Evolutionary conservation across 192 early-diverging fungal genomes (phyloP).

Genomic region (Jimgerdemannia lactiflua): DNA sequence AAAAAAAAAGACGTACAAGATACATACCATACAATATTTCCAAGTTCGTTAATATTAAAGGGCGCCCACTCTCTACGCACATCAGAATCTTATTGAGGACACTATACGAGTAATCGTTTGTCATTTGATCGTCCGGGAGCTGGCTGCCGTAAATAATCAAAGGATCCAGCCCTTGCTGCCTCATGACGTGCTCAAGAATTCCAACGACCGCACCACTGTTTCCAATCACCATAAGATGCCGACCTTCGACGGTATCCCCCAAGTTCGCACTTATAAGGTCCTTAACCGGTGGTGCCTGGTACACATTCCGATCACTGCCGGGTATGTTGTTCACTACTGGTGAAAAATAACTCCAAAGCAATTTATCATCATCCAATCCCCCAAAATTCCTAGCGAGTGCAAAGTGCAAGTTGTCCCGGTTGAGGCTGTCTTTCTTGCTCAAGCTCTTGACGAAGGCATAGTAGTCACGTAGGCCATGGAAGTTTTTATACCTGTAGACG

Average conservation of each 20-base stretch:
- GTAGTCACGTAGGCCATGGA: background rate
- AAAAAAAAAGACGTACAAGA: background rate
- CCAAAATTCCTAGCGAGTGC: background rate
- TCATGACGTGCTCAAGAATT: background rate
- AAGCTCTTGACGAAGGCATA: slow-evolving; percentile 8
- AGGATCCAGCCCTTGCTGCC: slow-evolving; percentile 5
- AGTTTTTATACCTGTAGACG: background rate
- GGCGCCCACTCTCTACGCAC: background rate
- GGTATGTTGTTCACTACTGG: too few species aligned
- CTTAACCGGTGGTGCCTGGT: background rate
- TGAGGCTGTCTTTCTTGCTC: slow-evolving; percentile 4
- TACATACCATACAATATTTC: background rate
- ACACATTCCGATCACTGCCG: background rate
- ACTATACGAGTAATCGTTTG: slow-evolving; percentile 15
- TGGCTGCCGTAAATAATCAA: slow-evolving; percentile 16
- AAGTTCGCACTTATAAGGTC: background rate
- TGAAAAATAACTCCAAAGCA: background rate
- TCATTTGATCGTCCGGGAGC: slow-evolving; percentile 13
- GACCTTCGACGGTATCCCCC: background rate
- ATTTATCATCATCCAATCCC: background rate
- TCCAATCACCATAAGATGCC: slow-evolving; percentile 18
- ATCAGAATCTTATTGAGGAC: slow-evolving; percentile 16
- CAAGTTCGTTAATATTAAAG: background rate
- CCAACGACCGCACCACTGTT: slow-evolving; percentile 12
- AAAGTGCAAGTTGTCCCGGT: background rate